Base-by-base conservation (phyloP, 1,139 yeast genomes). In the Blastobotrys petasosporus region DNA sequence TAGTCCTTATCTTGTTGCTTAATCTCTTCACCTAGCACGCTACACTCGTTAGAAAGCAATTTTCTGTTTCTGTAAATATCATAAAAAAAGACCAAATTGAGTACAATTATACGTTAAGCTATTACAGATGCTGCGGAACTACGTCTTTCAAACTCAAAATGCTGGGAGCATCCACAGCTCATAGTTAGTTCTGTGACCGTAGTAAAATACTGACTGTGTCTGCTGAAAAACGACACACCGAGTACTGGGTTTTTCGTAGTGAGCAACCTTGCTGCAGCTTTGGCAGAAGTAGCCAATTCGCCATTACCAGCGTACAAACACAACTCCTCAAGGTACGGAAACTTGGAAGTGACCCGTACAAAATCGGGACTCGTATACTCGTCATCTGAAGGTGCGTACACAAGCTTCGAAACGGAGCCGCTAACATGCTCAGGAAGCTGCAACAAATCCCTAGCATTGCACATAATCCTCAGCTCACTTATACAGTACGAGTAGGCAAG, bases 401-500 rank as follows among this genome's bases (percentile, higher is more conserved):
- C 34, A 17, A 41, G 30, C 10, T 15, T 5, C 6, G 44, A 25
- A 9, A 41, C 39, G 29, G 38, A 31, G 10, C 39, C 39, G 9
- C 29, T 11, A 2, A 41, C 29, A 30, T 41, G 44, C 4, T 35
- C 44, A 10, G 44, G 44, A 4, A 41, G 16, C 16, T 10, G 13
- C n/a, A 41, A 17, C 9, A 41, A 10, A 29, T n/a, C 29, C 9
- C 4, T 29, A 3, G 30, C 25, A 15, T 35, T 13, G 28, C 35
- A 34, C 13, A 29, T 8, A 11, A 33, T 11, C 16, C 44, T 12
- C 29, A 41, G 13, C 33, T 41, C 44, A 5, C 35, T 16, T n/a
- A 41, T 41, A 35, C 44, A 41, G 20, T 41, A 41, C 12, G 39
- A 34, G n/a, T n/a, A 7, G 2, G 39, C 12, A 20, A 41, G 20